phyloP scores from a whole-genome alignment of 805 yeast species.

The Blastobotrys americana region DNA sequence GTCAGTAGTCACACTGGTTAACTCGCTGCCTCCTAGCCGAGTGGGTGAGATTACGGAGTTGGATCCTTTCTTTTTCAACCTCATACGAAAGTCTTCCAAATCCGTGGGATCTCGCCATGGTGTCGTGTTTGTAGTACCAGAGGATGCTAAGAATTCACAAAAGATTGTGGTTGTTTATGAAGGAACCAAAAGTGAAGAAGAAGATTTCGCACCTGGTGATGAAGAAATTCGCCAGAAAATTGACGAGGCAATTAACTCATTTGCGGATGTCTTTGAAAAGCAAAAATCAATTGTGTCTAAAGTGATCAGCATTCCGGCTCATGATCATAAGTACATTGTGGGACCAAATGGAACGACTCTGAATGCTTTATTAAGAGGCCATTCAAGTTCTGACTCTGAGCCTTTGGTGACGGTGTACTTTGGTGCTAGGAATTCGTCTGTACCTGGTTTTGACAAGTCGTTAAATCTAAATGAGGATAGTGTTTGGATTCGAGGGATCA shows the following conservation, averaged over 20 bases:
- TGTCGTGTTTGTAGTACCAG: constrained; percentile 48
- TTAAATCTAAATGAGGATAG: constrained; percentile 38
- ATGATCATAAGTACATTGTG: constrained; percentile 50
- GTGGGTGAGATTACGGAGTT: constrained; percentile 55
- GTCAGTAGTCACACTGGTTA: constrained; percentile 67
- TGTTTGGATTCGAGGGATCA: constrained; percentile 63
- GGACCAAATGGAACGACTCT: constrained; percentile 61
- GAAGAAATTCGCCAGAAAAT: constrained; percentile 53
- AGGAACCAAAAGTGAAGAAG: constrained; percentile 37
- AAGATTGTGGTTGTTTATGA: constrained; percentile 50
- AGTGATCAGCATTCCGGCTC: constrained; percentile 44
- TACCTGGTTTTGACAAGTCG: constrained; percentile 23
- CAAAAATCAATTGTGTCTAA: constrained; percentile 47
- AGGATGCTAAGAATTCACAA: constrained; percentile 31
- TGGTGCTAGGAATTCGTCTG: constrained; percentile 17
- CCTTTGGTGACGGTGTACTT: constrained; percentile 32
- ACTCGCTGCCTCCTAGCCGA: constrained; percentile 60
- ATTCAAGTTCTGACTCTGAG: constrained; percentile 33
- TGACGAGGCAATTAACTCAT: constrained; percentile 43
- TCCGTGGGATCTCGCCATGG: constrained; percentile 32
- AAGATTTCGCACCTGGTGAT: constrained; percentile 66
- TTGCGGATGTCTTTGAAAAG: constrained; percentile 52
- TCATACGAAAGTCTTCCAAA: constrained; percentile 32
- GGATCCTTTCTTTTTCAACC: constrained; percentile 50
- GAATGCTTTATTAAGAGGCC: constrained; percentile 34